Conservation (phyloP, 225 moss, liverwort and hornwort genomes). For the Polytrichum commune region DNA sequence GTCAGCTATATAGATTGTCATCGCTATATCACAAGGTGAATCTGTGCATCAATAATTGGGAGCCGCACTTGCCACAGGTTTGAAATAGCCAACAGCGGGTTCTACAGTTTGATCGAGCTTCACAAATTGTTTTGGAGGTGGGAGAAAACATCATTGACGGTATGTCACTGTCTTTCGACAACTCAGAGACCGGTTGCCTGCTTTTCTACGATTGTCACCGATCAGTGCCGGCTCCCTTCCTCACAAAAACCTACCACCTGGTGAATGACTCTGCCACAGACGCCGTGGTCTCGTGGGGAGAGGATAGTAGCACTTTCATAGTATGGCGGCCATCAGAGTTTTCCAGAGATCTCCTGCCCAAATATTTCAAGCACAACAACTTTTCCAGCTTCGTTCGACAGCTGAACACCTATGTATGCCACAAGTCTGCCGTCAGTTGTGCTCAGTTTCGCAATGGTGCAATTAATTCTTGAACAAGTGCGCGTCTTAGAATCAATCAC, state of each 20-base stretch:
- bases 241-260: constrained; percentile 58
- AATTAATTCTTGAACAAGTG: no score
- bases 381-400: constrained; percentile 75
- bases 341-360: constrained; percentile 55
- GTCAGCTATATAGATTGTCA: constrained; percentile 34
- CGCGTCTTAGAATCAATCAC: no score
- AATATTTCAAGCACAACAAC: constrained; percentile 72
- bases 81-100: constrained; percentile 10
- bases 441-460: background rate
- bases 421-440: background rate
- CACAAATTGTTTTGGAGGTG: no score
- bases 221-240: constrained; percentile 57
- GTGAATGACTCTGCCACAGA: constrained; percentile 52
- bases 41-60: background rate
- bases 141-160: constrained; percentile 11
- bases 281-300: constrained; percentile 60
- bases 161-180: constrained; percentile 62
- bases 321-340: constrained; percentile 69
- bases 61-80: constrained; percentile 20
- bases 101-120: no score
- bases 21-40: background rate
- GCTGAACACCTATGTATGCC: constrained; percentile 64
- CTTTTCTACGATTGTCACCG: constrained; percentile 54
- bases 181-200: constrained; percentile 58
- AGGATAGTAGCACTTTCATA: constrained; percentile 48